A percentile compares a stretch with the other conserved stretches of the same genome.
phyloP scores from a whole-genome alignment of 805 yeast species.

The Starmera caribaea region DNA sequence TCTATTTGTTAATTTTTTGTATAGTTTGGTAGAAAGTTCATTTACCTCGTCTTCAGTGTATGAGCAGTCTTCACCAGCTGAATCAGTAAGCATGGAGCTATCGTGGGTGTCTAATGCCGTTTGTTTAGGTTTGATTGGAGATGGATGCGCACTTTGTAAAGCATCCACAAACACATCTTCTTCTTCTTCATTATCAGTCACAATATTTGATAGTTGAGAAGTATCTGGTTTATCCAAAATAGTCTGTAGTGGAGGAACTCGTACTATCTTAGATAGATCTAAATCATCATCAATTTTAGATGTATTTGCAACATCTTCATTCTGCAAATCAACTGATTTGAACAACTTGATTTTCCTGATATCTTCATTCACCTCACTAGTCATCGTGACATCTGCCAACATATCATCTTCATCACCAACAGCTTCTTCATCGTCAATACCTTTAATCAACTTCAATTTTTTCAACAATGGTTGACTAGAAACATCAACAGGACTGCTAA shows the following conservation, averaged over 20 bases:
- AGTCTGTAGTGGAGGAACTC: no score
- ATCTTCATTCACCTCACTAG: no score
- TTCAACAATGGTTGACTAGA: background rate
- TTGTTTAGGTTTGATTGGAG: background rate
- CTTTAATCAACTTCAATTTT: background rate
- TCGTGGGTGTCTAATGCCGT: background rate
- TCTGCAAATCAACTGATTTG: no score
- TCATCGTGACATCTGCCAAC: no score
- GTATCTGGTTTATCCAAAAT: background rate
- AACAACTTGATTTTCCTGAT: no score
- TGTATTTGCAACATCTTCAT: no score
- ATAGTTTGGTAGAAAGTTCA: constrained; percentile 8
- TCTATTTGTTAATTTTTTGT: constrained; percentile 19
- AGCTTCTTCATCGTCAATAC: background rate
- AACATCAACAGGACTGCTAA: background rate
- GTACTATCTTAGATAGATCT: no score
- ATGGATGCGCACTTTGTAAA: background rate
- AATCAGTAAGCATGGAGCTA: background rate
- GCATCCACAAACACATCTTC: constrained; percentile 7
- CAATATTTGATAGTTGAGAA: constrained; percentile 26
- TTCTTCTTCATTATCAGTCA: constrained; percentile 34
- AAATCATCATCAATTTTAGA: no score
- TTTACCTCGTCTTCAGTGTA: background rate
- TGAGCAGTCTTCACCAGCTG: background rate
- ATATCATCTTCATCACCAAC: no score